phyloP scores from a whole-genome alignment of 768 basidiomycete species.

The Phaffia tasmanica region DNA sequence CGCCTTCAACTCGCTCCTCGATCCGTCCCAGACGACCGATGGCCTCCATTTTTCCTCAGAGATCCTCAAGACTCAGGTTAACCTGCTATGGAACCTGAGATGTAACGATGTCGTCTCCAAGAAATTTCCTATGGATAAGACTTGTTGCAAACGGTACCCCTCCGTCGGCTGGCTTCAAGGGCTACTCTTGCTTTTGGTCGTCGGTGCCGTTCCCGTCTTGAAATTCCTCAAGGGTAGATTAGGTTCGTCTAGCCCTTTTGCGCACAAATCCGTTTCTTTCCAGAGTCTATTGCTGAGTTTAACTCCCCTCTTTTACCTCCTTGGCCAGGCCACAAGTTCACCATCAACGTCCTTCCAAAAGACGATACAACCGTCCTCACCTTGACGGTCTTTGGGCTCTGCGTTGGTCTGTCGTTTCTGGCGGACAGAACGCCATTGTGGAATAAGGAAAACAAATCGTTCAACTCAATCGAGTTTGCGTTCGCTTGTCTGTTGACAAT shows the following conservation, averaged over 20 bases:
- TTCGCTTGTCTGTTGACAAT: conserved; percentile 48
- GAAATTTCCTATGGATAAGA: conserved; percentile 57
- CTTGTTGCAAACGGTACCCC: conserved; percentile 71
- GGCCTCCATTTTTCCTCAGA: conserved; percentile 67
- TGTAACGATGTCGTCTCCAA: conserved; percentile 65
- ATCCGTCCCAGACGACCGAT: conserved; percentile 63
- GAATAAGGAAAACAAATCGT: conserved; percentile 82
- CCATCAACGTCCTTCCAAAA: conserved; percentile 30
- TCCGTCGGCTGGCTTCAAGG: conserved; percentile 40
- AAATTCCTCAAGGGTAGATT: conserved; percentile 6
- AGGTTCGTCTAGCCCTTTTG: conserved; percentile 3
- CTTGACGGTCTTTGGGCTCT: conserved; percentile 53
- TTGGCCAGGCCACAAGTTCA: not conserved
- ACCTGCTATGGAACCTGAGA: conserved; percentile 62
- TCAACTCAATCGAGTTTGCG: conserved; percentile 56
- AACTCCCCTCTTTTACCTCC: not conserved
- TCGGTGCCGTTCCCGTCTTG: conserved; percentile 28
- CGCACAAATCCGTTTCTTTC: not conserved
- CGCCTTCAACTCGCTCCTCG: conserved; percentile 71
- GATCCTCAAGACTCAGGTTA: conserved; percentile 58
- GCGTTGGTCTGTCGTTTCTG: conserved; percentile 57
- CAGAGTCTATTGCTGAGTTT: not conserved
- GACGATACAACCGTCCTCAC: conserved; percentile 38
- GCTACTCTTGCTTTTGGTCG: conserved; percentile 31
- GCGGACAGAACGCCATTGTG: conserved; percentile 80